A percentile compares a stretch with the other conserved stretches of the same genome.
phyloP scores from a whole-genome alignment of 495 filamentous ascomycete genomes.

The Aspergillus indologenus region DNA sequence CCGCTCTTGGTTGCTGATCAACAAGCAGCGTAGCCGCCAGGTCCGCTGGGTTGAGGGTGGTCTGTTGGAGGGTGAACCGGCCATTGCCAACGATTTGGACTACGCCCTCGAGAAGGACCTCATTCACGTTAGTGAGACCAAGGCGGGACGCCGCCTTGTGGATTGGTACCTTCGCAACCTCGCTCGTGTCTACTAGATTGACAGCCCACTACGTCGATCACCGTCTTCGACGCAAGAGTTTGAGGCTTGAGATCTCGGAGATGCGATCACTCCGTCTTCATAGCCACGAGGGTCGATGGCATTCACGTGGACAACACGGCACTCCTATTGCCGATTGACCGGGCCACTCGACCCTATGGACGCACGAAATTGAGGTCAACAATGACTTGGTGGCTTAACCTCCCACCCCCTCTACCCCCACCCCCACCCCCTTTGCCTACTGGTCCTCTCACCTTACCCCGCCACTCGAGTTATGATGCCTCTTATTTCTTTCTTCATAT shows the following conservation, averaged over 20 bases:
- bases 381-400: neutral
- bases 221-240: neutral
- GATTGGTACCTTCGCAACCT: slow-evolving; percentile 99
- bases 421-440: slow-evolving; percentile 9
- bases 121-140: slow-evolving; percentile 97
- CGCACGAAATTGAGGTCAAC: neutral
- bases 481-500: slow-evolving; percentile 22
- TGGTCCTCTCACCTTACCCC: slow-evolving; percentile 8
- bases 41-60: slow-evolving; percentile 89
- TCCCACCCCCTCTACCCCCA: neutral
- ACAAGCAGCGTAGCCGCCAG: slow-evolving; percentile 98
- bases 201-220: neutral
- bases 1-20: slow-evolving; percentile 84
- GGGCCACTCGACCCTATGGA: too few relatives aligned
- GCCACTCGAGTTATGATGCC: slow-evolving; percentile 15
- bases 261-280: neutral
- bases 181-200: slow-evolving; percentile 75
- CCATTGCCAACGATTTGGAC: slow-evolving; percentile 88
- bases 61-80: slow-evolving; percentile 85
- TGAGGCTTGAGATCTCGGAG: slow-evolving; percentile 1
- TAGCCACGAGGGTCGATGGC: neutral
- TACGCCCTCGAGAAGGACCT: slow-evolving; percentile 96
- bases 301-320: neutral
- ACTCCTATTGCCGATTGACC: neutral
- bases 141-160: slow-evolving; percentile 92